Percentiles rank a stretch among this genome's conserved stretches.
Evolutionary conservation across 2,329 filamentous ascomycete species (phyloP).

Genomic region (Apiospora pterosperma): DNA sequence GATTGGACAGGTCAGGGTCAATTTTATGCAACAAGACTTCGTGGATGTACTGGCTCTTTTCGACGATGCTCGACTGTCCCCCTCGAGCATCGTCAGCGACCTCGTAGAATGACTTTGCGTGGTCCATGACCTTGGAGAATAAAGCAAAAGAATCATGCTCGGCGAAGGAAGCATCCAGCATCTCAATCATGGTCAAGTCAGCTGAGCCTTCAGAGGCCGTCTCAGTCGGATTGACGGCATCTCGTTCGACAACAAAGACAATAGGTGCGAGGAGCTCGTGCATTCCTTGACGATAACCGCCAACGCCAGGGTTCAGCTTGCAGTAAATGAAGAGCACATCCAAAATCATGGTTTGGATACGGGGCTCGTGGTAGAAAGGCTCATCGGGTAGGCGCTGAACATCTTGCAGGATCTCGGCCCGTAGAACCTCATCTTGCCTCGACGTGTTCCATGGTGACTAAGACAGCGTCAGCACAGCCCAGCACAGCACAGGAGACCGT

Average conservation of each 20-base stretch:
- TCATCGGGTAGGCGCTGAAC: constrained; percentile 92
- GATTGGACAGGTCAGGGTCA: constrained; percentile 78
- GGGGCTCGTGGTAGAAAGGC: constrained; percentile 77
- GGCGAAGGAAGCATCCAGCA: constrained; percentile 69
- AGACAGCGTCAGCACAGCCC: constrained; percentile 18
- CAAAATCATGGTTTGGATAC: constrained; percentile 75
- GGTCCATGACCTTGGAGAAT: constrained; percentile 85
- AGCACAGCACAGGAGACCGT: constrained; percentile 6
- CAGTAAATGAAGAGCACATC: constrained; percentile 94
- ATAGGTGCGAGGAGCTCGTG: constrained; percentile 92
- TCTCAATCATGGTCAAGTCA: constrained; percentile 56
- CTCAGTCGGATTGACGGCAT: constrained; percentile 61
- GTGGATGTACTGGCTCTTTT: constrained; percentile 83
- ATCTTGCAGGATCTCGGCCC: constrained; percentile 90
- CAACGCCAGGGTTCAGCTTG: constrained; percentile 82
- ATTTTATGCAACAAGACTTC: constrained; percentile 73
- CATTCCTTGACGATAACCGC: constrained; percentile 97
- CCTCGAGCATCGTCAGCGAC: constrained; percentile 44
- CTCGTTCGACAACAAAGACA: constrained; percentile 77
- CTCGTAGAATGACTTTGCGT: constrained; percentile 83
- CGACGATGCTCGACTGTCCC: constrained; percentile 58
- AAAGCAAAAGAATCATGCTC: constrained; percentile 90
- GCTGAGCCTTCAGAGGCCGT: constrained; percentile 29
- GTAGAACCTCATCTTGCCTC: constrained; percentile 76
- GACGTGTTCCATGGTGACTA: constrained; percentile 92